phyloP scores from a whole-genome alignment of 1,139 yeast genomes.

The Saccharomyces pastorianus region DNA sequence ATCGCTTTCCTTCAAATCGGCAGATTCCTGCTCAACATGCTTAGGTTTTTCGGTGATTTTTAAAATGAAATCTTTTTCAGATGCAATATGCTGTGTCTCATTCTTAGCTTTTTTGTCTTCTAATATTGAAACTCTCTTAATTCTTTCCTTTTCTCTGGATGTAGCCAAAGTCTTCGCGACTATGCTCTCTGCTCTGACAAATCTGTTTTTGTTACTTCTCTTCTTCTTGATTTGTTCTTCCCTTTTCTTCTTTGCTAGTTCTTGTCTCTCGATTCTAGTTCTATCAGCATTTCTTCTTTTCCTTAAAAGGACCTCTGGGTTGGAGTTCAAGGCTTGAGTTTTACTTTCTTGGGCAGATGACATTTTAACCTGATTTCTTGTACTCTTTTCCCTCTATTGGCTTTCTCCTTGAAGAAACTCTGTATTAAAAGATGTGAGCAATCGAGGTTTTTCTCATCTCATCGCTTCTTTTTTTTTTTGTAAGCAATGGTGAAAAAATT shows the following conservation, averaged over 20 bases:
- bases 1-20: slow-evolving; percentile 12
- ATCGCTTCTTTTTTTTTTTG: background rate
- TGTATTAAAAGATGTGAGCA: background rate
- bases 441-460: background rate
- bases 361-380: slow-evolving; percentile 3
- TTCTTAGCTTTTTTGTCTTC: slow-evolving; percentile 32
- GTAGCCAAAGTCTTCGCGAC: slow-evolving; percentile 58
- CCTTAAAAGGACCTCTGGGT: slow-evolving; percentile 67
- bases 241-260: slow-evolving; percentile 35
- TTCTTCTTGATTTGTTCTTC: slow-evolving; percentile 39
- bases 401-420: too few relatives aligned
- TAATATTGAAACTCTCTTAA: slow-evolving; percentile 49
- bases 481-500: background rate
- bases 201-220: slow-evolving; percentile 41
- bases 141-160: slow-evolving; percentile 59
- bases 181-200: slow-evolving; percentile 65
- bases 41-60: slow-evolving; percentile 22
- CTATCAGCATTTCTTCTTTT: slow-evolving; percentile 74
- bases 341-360: slow-evolving; percentile 5
- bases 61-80: slow-evolving; percentile 26
- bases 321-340: slow-evolving; percentile 40
- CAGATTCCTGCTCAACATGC: slow-evolving; percentile 9
- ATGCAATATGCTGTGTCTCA: slow-evolving; percentile 21
- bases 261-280: slow-evolving; percentile 59
- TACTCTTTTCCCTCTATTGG: background rate